phyloP scores from a whole-genome alignment of 176 grass and related monocot species.

The Thinopyrum elongatum region DNA sequence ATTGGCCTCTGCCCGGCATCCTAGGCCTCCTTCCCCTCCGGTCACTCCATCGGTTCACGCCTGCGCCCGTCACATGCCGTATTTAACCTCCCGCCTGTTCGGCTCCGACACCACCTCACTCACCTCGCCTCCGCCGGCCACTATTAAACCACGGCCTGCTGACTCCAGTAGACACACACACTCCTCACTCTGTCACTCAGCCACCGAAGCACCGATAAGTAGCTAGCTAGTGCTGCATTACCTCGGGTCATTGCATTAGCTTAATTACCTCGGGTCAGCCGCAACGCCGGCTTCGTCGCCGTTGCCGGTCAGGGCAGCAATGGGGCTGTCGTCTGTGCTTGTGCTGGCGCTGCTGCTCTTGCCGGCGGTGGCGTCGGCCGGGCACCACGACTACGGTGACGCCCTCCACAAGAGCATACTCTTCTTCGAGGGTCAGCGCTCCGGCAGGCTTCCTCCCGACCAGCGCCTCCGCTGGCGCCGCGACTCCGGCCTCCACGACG shows the following conservation, averaged over 20 bases:
- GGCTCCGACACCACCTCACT: not conserved
- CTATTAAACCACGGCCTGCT: slow-evolving; percentile 31
- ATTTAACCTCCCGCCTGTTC: slow-evolving; percentile 47
- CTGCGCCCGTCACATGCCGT: slow-evolving; percentile 37
- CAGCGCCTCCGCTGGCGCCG: slow-evolving; percentile 75
- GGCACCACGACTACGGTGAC: slow-evolving; percentile 75
- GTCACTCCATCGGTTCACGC: slow-evolving; percentile 16
- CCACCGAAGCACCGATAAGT: not conserved
- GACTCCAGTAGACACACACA: not conserved
- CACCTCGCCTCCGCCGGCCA: not conserved
- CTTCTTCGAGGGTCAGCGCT: slow-evolving; percentile 85
- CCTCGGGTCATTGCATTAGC: not conserved
- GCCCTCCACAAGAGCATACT: slow-evolving; percentile 87
- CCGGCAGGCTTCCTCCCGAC: slow-evolving; percentile 59
- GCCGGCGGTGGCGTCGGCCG: slow-evolving; percentile 12
- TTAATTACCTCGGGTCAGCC: not conserved
- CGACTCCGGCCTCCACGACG: slow-evolving; percentile 75
- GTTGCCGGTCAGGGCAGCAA: not conserved
- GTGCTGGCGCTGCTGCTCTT: slow-evolving; percentile 31
- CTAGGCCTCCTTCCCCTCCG: slow-evolving; percentile 35
- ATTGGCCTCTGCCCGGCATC: slow-evolving; percentile 33
- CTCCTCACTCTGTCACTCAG: not conserved
- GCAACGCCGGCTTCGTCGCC: not conserved
- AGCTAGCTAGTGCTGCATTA: not conserved
- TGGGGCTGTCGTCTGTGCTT: not conserved